phyloP scores from a whole-genome alignment of 345 rosid genomes.

The Erodium maritimum region DNA sequence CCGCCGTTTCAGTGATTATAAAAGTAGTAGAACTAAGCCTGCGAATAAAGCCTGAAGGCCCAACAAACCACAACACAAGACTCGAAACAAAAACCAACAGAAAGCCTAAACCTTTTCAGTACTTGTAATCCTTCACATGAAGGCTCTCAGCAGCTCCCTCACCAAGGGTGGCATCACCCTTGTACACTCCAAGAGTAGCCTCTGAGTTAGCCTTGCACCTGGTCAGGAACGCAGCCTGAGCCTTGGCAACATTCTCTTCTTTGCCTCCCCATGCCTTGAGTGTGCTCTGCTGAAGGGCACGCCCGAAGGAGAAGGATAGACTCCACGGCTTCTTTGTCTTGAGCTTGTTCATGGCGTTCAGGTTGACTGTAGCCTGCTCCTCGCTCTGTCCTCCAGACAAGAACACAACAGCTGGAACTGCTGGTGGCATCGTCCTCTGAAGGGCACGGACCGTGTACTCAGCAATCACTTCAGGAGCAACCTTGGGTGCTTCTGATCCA shows the following conservation, averaged over 20 bases:
- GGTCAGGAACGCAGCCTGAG: constrained; percentile 46
- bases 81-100: no score
- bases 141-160: constrained; percentile 88
- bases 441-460: constrained; percentile 66
- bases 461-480: constrained; percentile 65
- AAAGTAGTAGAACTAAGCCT: no score
- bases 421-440: constrained; percentile 72
- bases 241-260: constrained; percentile 54
- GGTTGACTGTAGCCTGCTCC: no score
- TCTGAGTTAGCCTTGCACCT: constrained; percentile 88
- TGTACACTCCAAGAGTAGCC: constrained; percentile 79
- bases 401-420: constrained; percentile 87
- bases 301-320: constrained; percentile 80
- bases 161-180: constrained; percentile 60
- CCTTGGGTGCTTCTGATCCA: constrained; percentile 74
- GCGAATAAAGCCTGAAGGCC: not conserved
- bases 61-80: not conserved
- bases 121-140: constrained; percentile 85
- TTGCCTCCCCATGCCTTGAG: constrained; percentile 85
- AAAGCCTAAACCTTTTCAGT: constrained; percentile 20
- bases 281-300: constrained; percentile 90
- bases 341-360: no score
- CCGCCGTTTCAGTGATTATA: no score
- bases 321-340: constrained; percentile 74
- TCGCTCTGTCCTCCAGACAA: constrained; percentile 8